phyloP scores from a whole-genome alignment of 148 eudicot species.

The Rhododendron williamsianum region DNA sequence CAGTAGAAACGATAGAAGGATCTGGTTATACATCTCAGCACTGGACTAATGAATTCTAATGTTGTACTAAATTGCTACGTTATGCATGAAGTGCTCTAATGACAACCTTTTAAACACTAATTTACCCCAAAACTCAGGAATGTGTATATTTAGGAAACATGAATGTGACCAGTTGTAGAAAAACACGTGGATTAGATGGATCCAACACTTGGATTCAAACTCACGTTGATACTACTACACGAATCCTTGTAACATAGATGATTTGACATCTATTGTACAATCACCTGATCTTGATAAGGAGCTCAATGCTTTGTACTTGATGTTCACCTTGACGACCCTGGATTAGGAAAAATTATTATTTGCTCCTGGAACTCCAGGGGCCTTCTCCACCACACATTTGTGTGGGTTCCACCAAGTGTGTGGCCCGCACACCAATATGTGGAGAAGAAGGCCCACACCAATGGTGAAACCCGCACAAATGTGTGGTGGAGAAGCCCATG shows the following conservation, averaged over 20 bases:
- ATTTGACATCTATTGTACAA: not conserved
- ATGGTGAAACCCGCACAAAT: no score
- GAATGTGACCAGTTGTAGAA: not conserved
- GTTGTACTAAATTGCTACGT: not conserved
- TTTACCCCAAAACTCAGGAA: not conserved
- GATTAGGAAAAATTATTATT: not conserved
- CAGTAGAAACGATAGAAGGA: not conserved
- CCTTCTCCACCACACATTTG: no score
- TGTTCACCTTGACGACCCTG: not conserved
- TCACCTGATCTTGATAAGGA: not conserved
- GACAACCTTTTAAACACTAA: not conserved
- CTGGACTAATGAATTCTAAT: not conserved
- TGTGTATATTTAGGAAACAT: not conserved
- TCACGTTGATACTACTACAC: not conserved
- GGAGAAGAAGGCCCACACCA: no score
- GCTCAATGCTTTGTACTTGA: not conserved
- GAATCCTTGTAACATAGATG: not conserved
- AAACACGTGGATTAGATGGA: not conserved
- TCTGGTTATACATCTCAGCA: not conserved
- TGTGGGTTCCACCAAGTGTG: no score
- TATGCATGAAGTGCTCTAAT: not conserved
- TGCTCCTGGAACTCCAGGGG: not conserved
- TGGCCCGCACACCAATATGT: no score
- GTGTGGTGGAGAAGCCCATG: no score
- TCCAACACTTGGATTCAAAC: not conserved